Percentiles rank a stretch among this genome's conserved stretches.
Evolutionary conservation across 2,329 filamentous ascomycete genomes (phyloP).

Genomic region (Trichoderma sp.): DNA sequence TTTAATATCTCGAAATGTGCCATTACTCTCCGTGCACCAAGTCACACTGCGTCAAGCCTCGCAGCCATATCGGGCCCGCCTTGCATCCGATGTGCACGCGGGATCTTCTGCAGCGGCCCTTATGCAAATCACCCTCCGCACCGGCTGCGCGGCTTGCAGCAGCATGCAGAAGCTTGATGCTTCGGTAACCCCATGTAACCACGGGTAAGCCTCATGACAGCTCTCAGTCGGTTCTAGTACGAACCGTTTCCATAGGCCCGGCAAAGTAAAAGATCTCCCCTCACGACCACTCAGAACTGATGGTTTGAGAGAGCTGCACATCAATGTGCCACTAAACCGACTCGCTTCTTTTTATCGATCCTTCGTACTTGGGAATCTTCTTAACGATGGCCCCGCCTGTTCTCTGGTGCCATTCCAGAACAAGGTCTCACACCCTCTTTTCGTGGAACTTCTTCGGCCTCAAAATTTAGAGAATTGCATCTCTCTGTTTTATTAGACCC

Average conservation of each 20-base stretch:
- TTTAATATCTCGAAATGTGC: neutral
- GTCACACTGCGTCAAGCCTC: constrained; percentile 13
- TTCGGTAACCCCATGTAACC: constrained; percentile 13
- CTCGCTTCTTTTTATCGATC: constrained; percentile 6
- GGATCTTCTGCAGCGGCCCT: constrained; percentile 17
- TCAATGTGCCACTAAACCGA: constrained; percentile 1
- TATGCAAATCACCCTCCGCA: constrained; percentile 17
- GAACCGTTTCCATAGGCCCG: neutral
- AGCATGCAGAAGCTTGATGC: constrained; percentile 15
- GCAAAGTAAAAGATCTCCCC: constrained; percentile 3
- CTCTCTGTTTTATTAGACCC: neutral
- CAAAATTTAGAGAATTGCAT: neutral
- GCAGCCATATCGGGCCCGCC: constrained; percentile 10
- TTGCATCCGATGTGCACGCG: constrained; percentile 14
- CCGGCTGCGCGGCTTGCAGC: constrained; percentile 16
- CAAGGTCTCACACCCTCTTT: neutral
- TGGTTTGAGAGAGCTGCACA: neutral
- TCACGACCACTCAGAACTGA: neutral
- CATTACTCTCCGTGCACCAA: neutral
- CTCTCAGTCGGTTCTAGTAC: neutral
- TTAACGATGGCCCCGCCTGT: neutral
- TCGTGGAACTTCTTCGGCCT: constrained; percentile 16
- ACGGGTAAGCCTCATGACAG: constrained; percentile 16
- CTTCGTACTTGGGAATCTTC: neutral
- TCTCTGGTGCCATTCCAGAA: constrained; percentile 4